Base-by-base conservation (phyloP, 495 filamentous ascomycete species). In the Daldinia loculata region DNA sequence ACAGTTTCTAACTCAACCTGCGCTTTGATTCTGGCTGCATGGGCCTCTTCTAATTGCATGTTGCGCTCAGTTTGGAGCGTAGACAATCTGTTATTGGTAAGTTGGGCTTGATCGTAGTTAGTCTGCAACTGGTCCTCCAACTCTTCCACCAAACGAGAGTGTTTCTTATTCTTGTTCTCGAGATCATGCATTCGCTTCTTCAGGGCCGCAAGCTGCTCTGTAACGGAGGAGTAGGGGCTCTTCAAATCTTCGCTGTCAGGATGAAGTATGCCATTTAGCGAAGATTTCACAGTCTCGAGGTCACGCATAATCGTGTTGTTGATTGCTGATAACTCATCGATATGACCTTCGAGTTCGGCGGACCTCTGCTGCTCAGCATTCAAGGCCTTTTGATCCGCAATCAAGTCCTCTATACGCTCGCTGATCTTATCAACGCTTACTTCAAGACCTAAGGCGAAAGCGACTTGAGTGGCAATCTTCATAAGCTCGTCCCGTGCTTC, bases 71-170 rank as follows among this genome's bases (percentile, higher is more conserved):
- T 84, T 68, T 92, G 88, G n/a, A 92, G 84, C 68, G 78, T 90
- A 75, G 80, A 94, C 82, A 83, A 87, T 76, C 76, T 92, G 72
- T 95, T 92, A 78, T 93, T 95, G 8, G 87, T 86, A n/a, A 88
- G 82, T 67, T 97, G 92, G 70, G 95, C 93, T 75, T 97, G 93
- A 64, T 99, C 95, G 77, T 91, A 99, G 80, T 93, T 97, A 76
- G 85, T 93, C 67, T 92, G 91, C n/a, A 99, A 88, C 74, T 99
- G 95, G 67, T 99, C 94, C 78, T 99, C 95, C 17, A 99, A 89
- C 80, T 98, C 95, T 75, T 98, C 93, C 7, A 98, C 91, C 8
- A 99, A 83, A 50, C 92, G 89, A 15, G 91, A 91, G 78, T 94
- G 95, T 83, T 95, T 96, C 80, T 93, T 86, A 76, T 87, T 88